phyloP scores from a whole-genome alignment of 2,329 filamentous ascomycete species.

The Lanzia echinophila region DNA sequence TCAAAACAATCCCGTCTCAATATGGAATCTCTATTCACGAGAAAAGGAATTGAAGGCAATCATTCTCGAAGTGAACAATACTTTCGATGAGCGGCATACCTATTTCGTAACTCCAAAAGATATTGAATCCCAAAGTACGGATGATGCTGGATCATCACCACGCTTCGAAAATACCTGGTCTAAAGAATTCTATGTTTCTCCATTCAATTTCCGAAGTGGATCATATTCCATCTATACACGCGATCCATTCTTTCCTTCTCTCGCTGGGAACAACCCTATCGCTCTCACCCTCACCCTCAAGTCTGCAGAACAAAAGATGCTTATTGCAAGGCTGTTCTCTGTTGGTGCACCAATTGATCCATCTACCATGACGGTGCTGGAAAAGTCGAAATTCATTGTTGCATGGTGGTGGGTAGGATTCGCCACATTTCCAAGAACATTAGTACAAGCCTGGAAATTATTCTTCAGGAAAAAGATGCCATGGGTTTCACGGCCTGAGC shows the following conservation, averaged over 20 bases:
- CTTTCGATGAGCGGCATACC: slow-evolving; percentile 64
- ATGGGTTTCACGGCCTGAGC: slow-evolving; percentile 61
- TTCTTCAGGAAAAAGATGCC: slow-evolving; percentile 51
- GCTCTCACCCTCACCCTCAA: slow-evolving; percentile 59
- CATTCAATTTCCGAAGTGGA: slow-evolving; percentile 60
- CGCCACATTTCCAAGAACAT: slow-evolving; percentile 58
- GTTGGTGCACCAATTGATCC: slow-evolving; percentile 46
- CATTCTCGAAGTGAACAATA: slow-evolving; percentile 71
- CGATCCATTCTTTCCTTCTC: slow-evolving; percentile 40
- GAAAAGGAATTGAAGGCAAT: slow-evolving; percentile 53
- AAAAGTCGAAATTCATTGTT: slow-evolving; percentile 42
- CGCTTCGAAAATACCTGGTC: slow-evolving; percentile 47
- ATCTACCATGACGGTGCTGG: slow-evolving; percentile 34
- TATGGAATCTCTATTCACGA: slow-evolving; percentile 69
- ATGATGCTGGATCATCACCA: slow-evolving; percentile 10
- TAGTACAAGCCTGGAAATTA: slow-evolving; percentile 51
- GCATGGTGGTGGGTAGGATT: slow-evolving; percentile 64
- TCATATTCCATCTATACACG: slow-evolving; percentile 44
- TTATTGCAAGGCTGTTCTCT: slow-evolving; percentile 55
- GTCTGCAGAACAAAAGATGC: slow-evolving; percentile 50
- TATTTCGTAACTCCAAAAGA: slow-evolving; percentile 50
- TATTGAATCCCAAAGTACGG: slow-evolving; percentile 13
- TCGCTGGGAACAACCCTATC: slow-evolving; percentile 48
- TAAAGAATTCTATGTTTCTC: slow-evolving; percentile 73
- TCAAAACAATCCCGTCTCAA: slow-evolving; percentile 69